Conservation (phyloP, 495 filamentous ascomycete genomes). For the Jackrogersella multiformis region DNA sequence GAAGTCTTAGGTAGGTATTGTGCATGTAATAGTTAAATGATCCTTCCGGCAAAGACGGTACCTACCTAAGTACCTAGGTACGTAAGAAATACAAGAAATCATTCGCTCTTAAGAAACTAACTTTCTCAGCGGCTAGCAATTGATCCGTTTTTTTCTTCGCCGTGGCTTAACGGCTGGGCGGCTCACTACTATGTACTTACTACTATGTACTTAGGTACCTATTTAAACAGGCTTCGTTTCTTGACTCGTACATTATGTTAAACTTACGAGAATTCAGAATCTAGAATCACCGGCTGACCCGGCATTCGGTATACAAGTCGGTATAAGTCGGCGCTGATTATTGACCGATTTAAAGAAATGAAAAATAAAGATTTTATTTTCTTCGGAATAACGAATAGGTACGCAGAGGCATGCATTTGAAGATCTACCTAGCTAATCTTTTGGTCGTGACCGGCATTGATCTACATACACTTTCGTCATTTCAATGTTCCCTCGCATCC, state of each 20-base stretch:
- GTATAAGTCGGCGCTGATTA: too few species aligned
- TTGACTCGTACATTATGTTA: too few species aligned
- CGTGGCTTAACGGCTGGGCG: not conserved
- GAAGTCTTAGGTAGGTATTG: too few species aligned
- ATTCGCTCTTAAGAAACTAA: not conserved
- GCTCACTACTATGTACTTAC: not conserved
- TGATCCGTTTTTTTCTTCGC: not conserved
- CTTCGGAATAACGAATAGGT: not conserved
- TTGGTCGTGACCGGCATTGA: not conserved
- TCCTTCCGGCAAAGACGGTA: conserved; percentile 1
- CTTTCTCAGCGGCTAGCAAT: not conserved
- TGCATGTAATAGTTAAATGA: not conserved
- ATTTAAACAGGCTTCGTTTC: not conserved
- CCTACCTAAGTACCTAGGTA: too few species aligned
- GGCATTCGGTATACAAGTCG: not conserved
- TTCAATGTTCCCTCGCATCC: not conserved
- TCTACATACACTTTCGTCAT: conserved; percentile 1
- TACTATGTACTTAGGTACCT: not conserved
- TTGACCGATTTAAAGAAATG: not conserved
- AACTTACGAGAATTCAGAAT: too few species aligned
- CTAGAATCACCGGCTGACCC: not conserved
- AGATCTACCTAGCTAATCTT: conserved; percentile 3
- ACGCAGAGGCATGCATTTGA: conserved; percentile 7
- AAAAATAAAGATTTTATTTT: too few species aligned
- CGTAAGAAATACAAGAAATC: not conserved